Evolutionary conservation across 306 rosid genomes (phyloP).

Genomic region (Glycine tomentella): DNA sequence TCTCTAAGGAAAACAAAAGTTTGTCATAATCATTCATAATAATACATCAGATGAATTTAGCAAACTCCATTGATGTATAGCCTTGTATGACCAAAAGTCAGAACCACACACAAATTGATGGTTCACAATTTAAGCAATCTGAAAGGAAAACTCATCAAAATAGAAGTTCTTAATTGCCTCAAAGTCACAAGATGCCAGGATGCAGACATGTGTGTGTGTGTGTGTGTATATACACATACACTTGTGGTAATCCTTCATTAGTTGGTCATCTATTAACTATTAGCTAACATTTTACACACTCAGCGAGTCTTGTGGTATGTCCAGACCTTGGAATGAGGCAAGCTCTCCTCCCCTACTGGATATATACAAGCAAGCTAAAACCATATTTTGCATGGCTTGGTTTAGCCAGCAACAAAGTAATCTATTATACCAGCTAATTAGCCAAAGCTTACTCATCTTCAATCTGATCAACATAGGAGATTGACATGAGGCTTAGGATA

Average conservation of each 20-base stretch:
- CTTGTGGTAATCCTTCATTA: neutral
- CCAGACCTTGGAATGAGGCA: neutral
- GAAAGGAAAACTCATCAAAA: neutral
- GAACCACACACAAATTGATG: neutral
- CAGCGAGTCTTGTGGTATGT: neutral
- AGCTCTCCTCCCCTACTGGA: neutral
- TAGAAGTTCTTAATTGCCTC: too few species aligned
- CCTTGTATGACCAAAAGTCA: too few species aligned
- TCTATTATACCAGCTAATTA: neutral
- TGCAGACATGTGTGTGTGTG: neutral
- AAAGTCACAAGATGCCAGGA: neutral
- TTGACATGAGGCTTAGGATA: too few species aligned
- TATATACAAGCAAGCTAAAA: neutral
- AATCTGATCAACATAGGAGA: too few species aligned
- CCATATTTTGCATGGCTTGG: neutral
- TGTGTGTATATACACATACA: neutral
- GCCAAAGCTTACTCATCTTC: neutral
- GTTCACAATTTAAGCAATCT: neutral
- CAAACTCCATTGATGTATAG: neutral
- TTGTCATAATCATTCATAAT: neutral
- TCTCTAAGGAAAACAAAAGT: neutral
- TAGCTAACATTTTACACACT: neutral
- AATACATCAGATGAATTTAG: slow-evolving; percentile 21
- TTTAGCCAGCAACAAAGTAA: neutral
- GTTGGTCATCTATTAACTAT: neutral